Conservation (phyloP, 768 basidiomycete species). For the Tubosaeta sp. region DNA sequence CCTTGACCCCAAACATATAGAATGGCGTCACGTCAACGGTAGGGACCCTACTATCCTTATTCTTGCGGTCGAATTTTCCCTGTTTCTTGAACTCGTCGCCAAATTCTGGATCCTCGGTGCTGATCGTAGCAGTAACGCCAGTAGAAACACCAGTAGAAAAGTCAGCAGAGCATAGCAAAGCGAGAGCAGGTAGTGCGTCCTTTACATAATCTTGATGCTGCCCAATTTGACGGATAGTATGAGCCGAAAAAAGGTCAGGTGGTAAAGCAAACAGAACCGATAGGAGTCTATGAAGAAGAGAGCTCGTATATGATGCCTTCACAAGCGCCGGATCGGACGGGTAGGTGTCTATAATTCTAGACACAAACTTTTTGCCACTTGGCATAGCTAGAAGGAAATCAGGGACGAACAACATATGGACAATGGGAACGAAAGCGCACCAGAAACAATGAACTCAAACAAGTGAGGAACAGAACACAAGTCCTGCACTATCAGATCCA, state of each 20-base stretch:
- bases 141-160: not conserved
- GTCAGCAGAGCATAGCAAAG: conserved; percentile 13
- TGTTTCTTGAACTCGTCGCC: conserved; percentile 22
- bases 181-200: conserved; percentile 19
- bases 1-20: conserved; percentile 20
- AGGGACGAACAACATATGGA: not conserved
- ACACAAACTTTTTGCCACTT: conserved; percentile 10
- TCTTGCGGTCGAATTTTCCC: conserved; percentile 22
- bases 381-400: conserved; percentile 12
- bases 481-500: conserved; percentile 25
- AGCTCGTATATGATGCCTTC: conserved; percentile 15
- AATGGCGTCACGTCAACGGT: conserved; percentile 29
- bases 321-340: conserved; percentile 25
- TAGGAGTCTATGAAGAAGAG: conserved; percentile 27
- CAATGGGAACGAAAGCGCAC: conserved; percentile 6
- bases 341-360: conserved; percentile 32
- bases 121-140: not conserved
- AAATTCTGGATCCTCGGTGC: conserved; percentile 4
- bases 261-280: conserved; percentile 23
- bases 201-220: conserved; percentile 21
- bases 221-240: conserved; percentile 11
- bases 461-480: conserved; percentile 24
- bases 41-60: conserved; percentile 4
- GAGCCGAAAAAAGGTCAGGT: conserved; percentile 10
- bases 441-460: conserved; percentile 29